Conservation (phyloP, 768 basidiomycete species). For the Podaxis sp. region DNA sequence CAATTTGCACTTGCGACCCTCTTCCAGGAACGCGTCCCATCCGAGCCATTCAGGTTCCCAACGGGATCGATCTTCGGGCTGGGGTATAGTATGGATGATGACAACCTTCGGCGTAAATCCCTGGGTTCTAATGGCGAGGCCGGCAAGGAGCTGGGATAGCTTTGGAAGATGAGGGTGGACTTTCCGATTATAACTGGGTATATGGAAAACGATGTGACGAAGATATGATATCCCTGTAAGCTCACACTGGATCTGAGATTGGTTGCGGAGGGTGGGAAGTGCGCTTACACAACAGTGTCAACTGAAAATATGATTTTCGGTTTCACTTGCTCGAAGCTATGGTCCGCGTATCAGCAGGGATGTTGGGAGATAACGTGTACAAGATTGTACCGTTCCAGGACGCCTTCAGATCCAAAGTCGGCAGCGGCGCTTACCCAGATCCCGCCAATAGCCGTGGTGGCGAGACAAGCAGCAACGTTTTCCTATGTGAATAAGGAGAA, state of each 20-base stretch:
- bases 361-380: conserved; percentile 8
- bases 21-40: conserved; percentile 54
- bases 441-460: conserved; percentile 69
- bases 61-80: conserved; percentile 28
- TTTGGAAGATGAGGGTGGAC: conserved; percentile 68
- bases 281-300: conserved; percentile 64
- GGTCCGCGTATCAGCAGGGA: conserved; percentile 1
- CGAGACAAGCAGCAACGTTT: conserved; percentile 66
- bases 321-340: conserved; percentile 72
- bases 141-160: conserved; percentile 53
- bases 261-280: conserved; percentile 15
- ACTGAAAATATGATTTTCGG: conserved; percentile 73
- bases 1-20: conserved; percentile 44
- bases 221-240: conserved; percentile 1
- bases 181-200: conserved; percentile 66
- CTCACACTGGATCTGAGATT: conserved; percentile 12
- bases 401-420: conserved; percentile 80
- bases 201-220: conserved; percentile 16
- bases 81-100: conserved; percentile 49
- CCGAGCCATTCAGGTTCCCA: conserved; percentile 52
- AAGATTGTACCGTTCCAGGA: conserved; percentile 61
- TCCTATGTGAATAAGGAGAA: conserved; percentile 41
- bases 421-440: conserved; percentile 84
- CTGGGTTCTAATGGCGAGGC: conserved; percentile 39
- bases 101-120: conserved; percentile 48